A percentile compares a stretch with the other conserved stretches of the same genome.
These are phyloP conservation scores for Cytospora piceicola DNA, from an alignment of 2,329 filamentous ascomycete genomes.

Conservation along the genomic window DNA sequence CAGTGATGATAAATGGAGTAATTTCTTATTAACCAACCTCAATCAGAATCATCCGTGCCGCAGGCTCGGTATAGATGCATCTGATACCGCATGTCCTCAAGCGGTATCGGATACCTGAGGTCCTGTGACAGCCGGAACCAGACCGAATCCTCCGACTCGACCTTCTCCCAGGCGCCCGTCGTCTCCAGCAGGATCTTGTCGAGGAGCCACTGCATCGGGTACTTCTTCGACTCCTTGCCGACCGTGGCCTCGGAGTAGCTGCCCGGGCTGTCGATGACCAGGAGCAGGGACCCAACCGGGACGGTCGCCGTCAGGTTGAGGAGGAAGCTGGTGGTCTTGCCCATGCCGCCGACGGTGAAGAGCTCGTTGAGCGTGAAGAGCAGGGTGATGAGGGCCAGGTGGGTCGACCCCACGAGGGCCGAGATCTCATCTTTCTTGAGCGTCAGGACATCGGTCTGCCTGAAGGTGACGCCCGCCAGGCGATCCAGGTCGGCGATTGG, in stretches of 20 bases:
- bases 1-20: background rate
- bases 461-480: slow-evolving; percentile 47
- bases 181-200: slow-evolving; percentile 73
- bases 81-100: slow-evolving; percentile 97
- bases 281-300: slow-evolving; percentile 65
- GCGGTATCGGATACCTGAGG: slow-evolving; percentile 77
- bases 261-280: slow-evolving; percentile 91
- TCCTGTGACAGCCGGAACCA: slow-evolving; percentile 79
- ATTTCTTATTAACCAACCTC: background rate
- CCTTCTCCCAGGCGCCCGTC: slow-evolving; percentile 68
- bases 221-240: slow-evolving; percentile 65
- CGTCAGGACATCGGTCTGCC: slow-evolving; percentile 54
- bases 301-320: slow-evolving; percentile 66
- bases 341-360: slow-evolving; percentile 74
- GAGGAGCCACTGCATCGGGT: slow-evolving; percentile 93
- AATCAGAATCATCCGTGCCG: background rate
- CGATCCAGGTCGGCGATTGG: slow-evolving; percentile 47
- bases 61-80: slow-evolving; percentile 73
- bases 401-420: slow-evolving; percentile 35
- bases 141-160: slow-evolving; percentile 74
- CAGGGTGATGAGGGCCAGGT: slow-evolving; percentile 68
- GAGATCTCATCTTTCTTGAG: slow-evolving; percentile 44
- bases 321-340: slow-evolving; percentile 77
- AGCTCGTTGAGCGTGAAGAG: slow-evolving; percentile 97
- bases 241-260: slow-evolving; percentile 85